Conservation (phyloP, 352 stramenopile genomes). For the Pythium rhizo-oryzae region DNA sequence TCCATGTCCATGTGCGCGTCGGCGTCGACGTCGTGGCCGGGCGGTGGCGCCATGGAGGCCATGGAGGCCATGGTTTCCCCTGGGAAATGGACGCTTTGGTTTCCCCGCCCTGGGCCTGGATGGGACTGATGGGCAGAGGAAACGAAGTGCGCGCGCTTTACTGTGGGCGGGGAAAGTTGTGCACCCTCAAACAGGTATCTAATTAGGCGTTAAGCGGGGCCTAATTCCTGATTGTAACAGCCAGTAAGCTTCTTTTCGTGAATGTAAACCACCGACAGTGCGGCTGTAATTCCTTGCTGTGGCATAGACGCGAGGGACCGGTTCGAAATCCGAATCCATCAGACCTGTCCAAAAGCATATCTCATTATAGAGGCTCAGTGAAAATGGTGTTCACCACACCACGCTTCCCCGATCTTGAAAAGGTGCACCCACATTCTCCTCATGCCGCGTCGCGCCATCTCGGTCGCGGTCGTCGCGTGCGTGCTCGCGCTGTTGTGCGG, state of each 20-base stretch:
- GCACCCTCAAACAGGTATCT: neutral
- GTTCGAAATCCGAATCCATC: conserved; percentile 26
- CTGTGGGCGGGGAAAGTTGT: neutral
- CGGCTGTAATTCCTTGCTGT: neutral
- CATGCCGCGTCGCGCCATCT: neutral
- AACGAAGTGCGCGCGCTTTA: neutral
- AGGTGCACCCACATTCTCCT: neutral
- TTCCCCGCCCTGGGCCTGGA: neutral
- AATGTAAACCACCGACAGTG: no score
- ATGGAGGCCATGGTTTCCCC: neutral
- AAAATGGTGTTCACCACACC: neutral
- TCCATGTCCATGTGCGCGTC: conserved; percentile 27
- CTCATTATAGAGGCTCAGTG: neutral
- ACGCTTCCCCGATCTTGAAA: neutral
- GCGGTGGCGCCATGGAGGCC: neutral
- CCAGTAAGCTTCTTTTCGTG: no score
- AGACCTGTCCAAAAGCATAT: conserved; percentile 17
- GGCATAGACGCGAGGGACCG: conserved; percentile 26
- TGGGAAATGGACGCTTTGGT: neutral
- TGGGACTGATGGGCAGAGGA: neutral
- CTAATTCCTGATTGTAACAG: no score
- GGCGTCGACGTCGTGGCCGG: neutral
- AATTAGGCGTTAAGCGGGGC: no score
- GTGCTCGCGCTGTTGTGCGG: neutral
- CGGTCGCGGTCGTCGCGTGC: neutral